Conservation (phyloP, 352 stramenopile species). For the Phytopythium oedochilum region DNA sequence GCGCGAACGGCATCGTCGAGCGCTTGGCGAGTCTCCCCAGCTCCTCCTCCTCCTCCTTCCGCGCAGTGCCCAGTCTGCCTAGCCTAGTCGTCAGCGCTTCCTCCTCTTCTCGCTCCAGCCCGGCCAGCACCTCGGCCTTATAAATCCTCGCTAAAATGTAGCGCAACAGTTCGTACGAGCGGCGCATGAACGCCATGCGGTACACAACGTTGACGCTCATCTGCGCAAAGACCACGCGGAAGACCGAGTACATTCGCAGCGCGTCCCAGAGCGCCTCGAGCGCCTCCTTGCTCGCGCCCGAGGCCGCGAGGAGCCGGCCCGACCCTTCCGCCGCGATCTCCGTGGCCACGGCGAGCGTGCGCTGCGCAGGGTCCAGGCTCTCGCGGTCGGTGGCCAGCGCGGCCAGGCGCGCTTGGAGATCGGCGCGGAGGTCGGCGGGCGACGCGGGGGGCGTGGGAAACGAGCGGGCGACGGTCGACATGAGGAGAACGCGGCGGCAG, state of each 20-base stretch:
- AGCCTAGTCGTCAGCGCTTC: slow-evolving; percentile 2
- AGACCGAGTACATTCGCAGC: background rate
- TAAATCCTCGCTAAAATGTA: slow-evolving; percentile 6
- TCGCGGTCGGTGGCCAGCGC: slow-evolving; percentile 7
- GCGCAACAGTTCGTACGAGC: slow-evolving; percentile 14
- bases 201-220: slow-evolving; percentile 11
- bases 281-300: too few species aligned
- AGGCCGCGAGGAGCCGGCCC: background rate
- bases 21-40: slow-evolving; percentile 16
- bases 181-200: slow-evolving; percentile 16
- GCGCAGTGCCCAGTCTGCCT: slow-evolving; percentile 4
- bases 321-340: background rate
- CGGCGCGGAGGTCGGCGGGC: background rate
- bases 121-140: slow-evolving; percentile 1
- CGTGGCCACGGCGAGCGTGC: background rate
- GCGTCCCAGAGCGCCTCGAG: too few species aligned
- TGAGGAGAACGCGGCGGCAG: background rate
- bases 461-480: background rate
- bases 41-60: slow-evolving; percentile 10
- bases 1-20: slow-evolving; percentile 18
- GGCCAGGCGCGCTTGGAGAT: background rate
- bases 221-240: slow-evolving; percentile 13
- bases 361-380: background rate
- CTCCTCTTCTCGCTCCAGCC: background rate
- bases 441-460: too few species aligned